Evolutionary conservation across 441 rosid species (phyloP).

Genomic region (Gossypium davidsonii): DNA sequence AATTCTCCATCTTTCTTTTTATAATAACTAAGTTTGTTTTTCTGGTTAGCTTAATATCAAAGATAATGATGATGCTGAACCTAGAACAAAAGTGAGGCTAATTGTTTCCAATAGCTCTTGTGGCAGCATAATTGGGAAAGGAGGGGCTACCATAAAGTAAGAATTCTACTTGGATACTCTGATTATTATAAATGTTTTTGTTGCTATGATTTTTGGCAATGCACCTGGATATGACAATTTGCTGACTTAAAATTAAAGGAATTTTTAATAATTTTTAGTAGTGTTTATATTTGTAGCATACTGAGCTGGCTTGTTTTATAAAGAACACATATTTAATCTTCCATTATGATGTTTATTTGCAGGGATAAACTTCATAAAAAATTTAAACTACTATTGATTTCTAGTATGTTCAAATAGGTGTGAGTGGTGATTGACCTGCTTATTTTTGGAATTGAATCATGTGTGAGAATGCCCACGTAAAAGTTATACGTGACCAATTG

Average conservation of each 20-base stretch:
- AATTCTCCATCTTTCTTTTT: slow-evolving; percentile 17
- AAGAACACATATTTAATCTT: neutral
- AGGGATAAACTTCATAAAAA: neutral
- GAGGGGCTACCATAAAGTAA: slow-evolving; percentile 94
- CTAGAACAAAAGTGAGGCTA: slow-evolving; percentile 75
- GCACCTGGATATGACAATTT: neutral
- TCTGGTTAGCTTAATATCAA: slow-evolving; percentile 59
- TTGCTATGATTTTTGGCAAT: slow-evolving; percentile 5
- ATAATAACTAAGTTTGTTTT: slow-evolving; percentile 14
- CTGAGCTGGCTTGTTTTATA: neutral
- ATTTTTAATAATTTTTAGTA: neutral
- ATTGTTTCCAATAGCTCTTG: slow-evolving; percentile 93
- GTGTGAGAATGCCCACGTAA: neutral
- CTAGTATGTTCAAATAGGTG: neutral
- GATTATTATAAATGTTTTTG: slow-evolving; percentile 9
- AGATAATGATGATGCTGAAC: slow-evolving; percentile 68
- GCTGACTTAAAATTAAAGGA: neutral
- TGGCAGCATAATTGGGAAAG: slow-evolving; percentile 98
- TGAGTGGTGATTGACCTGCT: neutral
- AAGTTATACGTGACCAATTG: neutral
- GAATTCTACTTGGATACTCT: slow-evolving; percentile 26
- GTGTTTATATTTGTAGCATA: neutral
- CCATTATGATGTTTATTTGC: neutral
- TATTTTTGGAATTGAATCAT: neutral
- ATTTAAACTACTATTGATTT: neutral